A percentile compares a stretch with the other conserved stretches of the same genome.
These are phyloP conservation scores for Escovopsis sp. DNA, from an alignment of 2,329 filamentous ascomycete genomes.

Conservation along the genomic window DNA sequence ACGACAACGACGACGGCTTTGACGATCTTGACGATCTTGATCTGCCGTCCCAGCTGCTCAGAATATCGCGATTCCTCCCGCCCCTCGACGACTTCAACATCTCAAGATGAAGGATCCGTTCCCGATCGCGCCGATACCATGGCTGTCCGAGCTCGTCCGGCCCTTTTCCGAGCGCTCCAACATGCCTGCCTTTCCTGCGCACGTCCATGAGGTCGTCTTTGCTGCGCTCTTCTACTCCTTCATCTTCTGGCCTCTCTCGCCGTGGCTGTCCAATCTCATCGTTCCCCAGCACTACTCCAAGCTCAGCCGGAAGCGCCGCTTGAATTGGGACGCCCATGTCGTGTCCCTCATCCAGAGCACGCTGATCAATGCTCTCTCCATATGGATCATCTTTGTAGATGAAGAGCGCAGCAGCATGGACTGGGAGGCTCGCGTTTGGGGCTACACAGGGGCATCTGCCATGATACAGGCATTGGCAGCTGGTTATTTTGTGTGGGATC, in stretches of 20 bases:
- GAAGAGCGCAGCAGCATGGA: constrained; percentile 51
- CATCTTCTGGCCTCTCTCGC: constrained; percentile 52
- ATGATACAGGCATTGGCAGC: constrained; percentile 63
- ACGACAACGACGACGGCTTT: no score
- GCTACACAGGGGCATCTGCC: constrained; percentile 56
- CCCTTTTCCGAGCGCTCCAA: constrained; percentile 47
- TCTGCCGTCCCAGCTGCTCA: neutral
- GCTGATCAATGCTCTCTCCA: constrained; percentile 55
- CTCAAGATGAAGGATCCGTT: constrained; percentile 57
- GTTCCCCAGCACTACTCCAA: constrained; percentile 51
- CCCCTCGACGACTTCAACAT: neutral
- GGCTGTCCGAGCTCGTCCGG: constrained; percentile 38
- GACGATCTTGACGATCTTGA: neutral
- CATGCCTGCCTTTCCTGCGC: constrained; percentile 53
- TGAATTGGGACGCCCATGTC: constrained; percentile 78
- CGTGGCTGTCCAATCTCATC: constrained; percentile 44
- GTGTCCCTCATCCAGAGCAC: constrained; percentile 68
- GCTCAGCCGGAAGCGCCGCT: constrained; percentile 41
- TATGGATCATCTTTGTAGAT: constrained; percentile 58
- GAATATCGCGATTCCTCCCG: neutral
- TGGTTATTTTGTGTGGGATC: constrained; percentile 77
- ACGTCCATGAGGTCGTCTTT: constrained; percentile 61
- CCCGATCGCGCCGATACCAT: constrained; percentile 44
- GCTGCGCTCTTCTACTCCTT: constrained; percentile 54
- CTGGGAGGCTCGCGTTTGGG: constrained; percentile 56